Evolutionary conservation across 2,329 filamentous ascomycete species (phyloP).

Genomic region (Drechslera avenae): DNA sequence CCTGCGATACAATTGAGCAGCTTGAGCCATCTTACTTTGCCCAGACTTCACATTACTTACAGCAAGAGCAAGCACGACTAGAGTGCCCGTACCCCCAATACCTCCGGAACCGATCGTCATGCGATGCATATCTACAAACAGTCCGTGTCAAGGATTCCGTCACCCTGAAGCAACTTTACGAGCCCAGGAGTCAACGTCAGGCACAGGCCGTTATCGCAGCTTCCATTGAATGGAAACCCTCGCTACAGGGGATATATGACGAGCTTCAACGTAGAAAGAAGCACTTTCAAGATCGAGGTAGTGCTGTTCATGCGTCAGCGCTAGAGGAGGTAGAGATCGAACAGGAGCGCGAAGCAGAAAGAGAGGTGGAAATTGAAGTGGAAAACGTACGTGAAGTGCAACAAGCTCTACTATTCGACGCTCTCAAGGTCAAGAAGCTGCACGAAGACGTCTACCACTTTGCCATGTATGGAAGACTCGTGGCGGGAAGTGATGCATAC

Average conservation of each 20-base stretch:
- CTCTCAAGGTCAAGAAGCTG: conserved; percentile 55
- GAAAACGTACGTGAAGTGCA: conserved; percentile 63
- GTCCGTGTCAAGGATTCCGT: conserved; percentile 62
- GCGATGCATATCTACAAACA: conserved; percentile 50
- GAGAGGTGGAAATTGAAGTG: conserved; percentile 63
- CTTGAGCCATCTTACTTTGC: conserved; percentile 63
- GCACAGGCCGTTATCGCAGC: conserved; percentile 7
- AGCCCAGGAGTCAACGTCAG: conserved; percentile 31
- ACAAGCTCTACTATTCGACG: conserved; percentile 49
- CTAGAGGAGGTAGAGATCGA: conserved; percentile 66
- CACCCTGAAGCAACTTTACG: conserved; percentile 64
- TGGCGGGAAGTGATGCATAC: conserved; percentile 47
- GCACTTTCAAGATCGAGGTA: conserved; percentile 52
- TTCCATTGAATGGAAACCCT: conserved; percentile 21
- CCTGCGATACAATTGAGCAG: conserved; percentile 64
- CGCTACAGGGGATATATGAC: conserved; percentile 40
- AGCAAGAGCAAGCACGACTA: conserved; percentile 57
- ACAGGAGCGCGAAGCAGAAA: conserved; percentile 53
- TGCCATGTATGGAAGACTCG: conserved; percentile 52
- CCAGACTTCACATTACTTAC: conserved; percentile 66
- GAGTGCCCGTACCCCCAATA: conserved; percentile 53
- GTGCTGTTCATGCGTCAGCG: conserved; percentile 55
- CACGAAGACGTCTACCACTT: conserved; percentile 56
- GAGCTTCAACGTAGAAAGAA: conserved; percentile 46
- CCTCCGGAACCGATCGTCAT: conserved; percentile 39